Evolutionary conservation across 2,329 filamentous ascomycete species (phyloP), one percentile per base, ranked within the genome.

Genomic region (Thelonectria rubi): DNA sequence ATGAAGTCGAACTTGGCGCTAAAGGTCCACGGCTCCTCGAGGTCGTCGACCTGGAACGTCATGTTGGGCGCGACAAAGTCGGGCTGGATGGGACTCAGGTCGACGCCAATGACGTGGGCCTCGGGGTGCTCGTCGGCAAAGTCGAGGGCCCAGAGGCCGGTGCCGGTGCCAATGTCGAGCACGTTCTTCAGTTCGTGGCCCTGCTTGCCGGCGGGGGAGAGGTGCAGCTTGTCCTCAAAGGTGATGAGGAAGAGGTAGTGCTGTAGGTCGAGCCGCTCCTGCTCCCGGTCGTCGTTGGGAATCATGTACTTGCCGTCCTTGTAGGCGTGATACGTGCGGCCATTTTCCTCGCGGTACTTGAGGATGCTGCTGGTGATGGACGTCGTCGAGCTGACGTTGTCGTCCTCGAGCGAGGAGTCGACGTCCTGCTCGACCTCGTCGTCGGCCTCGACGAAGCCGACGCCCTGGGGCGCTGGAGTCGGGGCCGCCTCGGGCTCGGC

Each of bases 141-240:
- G 14, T 73, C 72, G 21, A 69, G 64, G 1, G 70, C 71, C 72
- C 72, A 74, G 2, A 73, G 43, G 0, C 72, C 72, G 2, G 71
- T 73, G 0, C 72, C 72, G 0, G 72, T 74, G 3, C 72, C 72
- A 1, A 68, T 48, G 1, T 74, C 72, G 0, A 74, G 67, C 3
- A 72, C 66, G n/a, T 72, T 68, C 2, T 63, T 54, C 0, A 69
- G 0, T 1, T 52, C 26, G 4, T 64, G 66, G 0, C 67, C 68
- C 5, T 58, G 12, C 7, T 47, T 45, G 9, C 64, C 65, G 0
- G 64, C 63, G 0, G 74, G 72, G 0, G 60, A 66, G 1, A 70
- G 52, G 32, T 68, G 61, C 0, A 75, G 60, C 50, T 68, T 71
- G 14, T 67, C 49, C 8, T 70, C 55, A 17, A 75, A 69, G 1